phyloP scores from a whole-genome alignment of 1,284 basidiomycete genomes.

The Rugosomyces carneus region DNA sequence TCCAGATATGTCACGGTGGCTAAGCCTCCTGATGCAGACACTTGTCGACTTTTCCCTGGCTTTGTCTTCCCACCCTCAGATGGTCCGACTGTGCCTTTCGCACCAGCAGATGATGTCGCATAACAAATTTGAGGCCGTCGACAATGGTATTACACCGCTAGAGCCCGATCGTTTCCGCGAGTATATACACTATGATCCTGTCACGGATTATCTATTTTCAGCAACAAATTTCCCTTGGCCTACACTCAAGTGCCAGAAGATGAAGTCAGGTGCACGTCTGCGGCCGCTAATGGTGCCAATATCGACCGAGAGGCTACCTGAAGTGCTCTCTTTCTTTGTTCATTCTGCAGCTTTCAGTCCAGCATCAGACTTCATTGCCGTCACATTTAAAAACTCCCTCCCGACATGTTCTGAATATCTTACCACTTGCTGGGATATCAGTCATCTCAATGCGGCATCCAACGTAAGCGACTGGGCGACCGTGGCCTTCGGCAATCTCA shows the following conservation, averaged over 20 bases:
- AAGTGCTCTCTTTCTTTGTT: not conserved
- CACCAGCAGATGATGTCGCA: not conserved
- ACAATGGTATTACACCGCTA: not conserved
- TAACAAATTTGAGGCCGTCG: no score
- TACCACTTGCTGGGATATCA: not conserved
- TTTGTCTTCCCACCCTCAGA: conserved; percentile 3
- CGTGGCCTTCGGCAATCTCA: not conserved
- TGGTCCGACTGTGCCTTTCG: conserved; percentile 6
- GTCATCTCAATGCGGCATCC: not conserved
- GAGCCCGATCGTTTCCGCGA: not conserved
- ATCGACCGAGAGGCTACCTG: not conserved
- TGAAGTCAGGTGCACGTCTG: conserved; percentile 3
- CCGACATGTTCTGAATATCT: not conserved
- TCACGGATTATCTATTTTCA: conserved; percentile 6
- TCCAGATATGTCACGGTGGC: no score
- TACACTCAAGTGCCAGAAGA: conserved; percentile 1
- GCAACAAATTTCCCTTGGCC: not conserved
- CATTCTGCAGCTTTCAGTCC: conserved; percentile 5
- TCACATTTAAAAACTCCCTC: not conserved
- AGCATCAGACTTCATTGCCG: conserved; percentile 2
- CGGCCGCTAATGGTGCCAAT: not conserved
- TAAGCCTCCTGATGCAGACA: not conserved
- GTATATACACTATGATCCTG: conserved; percentile 7
- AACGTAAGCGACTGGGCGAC: not conserved
- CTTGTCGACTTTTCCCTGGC: conserved; percentile 2